Conservation (phyloP, 768 basidiomycete species). For the Mycena filopes region DNA sequence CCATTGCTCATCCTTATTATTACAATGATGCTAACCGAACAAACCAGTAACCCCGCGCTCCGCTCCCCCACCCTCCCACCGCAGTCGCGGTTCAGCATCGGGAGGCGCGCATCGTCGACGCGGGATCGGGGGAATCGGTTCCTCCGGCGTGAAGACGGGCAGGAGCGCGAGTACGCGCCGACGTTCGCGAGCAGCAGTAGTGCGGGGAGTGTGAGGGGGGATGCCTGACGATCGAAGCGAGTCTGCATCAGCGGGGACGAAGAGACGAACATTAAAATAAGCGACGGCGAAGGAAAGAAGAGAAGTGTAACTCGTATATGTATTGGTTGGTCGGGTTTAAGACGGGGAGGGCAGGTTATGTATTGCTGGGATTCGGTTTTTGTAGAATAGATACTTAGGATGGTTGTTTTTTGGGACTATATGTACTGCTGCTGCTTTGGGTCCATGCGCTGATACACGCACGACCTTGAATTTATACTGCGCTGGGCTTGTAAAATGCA, state of each 20-base stretch:
- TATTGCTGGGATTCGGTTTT: constrained; percentile 5
- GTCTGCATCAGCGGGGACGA: too few species aligned
- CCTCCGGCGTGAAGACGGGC: constrained; percentile 15
- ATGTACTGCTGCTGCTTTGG: background rate
- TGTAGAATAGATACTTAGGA: background rate
- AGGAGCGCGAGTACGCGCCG: constrained; percentile 29
- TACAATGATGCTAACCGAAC: background rate
- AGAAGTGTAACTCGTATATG: constrained; percentile 18
- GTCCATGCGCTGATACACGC: background rate
- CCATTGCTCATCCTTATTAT: constrained; percentile 27
- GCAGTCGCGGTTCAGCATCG: constrained; percentile 17
- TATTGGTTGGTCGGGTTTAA: constrained; percentile 10
- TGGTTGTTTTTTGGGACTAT: background rate
- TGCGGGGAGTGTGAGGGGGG: constrained; percentile 26
- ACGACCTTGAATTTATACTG: background rate
- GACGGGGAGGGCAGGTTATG: background rate
- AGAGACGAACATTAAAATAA: background rate
- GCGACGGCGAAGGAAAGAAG: background rate
- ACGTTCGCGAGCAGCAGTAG: constrained; percentile 31
- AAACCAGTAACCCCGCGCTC: constrained; percentile 35
- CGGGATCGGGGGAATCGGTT: constrained; percentile 32
- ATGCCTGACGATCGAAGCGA: too few species aligned
- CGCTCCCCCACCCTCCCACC: constrained; percentile 36
- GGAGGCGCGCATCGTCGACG: constrained; percentile 23
- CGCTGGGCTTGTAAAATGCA: background rate